Conservation (phyloP, 345 rosid species). For the Heritiera littoralis region DNA sequence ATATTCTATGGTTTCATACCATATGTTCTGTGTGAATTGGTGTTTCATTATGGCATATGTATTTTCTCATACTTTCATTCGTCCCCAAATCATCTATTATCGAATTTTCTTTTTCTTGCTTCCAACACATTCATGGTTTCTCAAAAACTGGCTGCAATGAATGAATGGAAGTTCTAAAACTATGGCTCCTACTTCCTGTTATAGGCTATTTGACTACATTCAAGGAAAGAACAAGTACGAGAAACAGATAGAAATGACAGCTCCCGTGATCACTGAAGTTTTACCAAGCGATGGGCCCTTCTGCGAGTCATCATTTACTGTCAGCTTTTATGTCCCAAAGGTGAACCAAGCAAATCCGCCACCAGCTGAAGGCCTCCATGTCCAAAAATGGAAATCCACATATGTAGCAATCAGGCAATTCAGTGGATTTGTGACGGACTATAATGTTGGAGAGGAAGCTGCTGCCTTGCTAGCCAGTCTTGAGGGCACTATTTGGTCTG, state of each 20-base stretch:
- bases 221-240: conserved; percentile 70
- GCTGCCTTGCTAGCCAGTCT: conserved; percentile 69
- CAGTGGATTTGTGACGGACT: conserved; percentile 69
- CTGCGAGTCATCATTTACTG: conserved; percentile 72
- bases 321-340: conserved; percentile 81
- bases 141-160: background rate
- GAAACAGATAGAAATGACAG: conserved; percentile 82
- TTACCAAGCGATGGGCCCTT: conserved; percentile 86
- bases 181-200: background rate
- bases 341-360: conserved; percentile 77
- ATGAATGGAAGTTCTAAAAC: background rate
- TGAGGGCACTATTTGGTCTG: conserved; percentile 58
- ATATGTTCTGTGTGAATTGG: background rate
- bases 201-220: conserved; percentile 78
- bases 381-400: conserved; percentile 53
- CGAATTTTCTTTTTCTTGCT: too few species aligned
- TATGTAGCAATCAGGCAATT: conserved; percentile 74
- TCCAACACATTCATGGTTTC: background rate
- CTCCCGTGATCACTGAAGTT: conserved; percentile 70
- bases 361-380: conserved; percentile 71
- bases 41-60: background rate
- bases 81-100: background rate
- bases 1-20: too few species aligned
- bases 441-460: conserved; percentile 61
- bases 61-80: background rate